Conservation (phyloP, 2,329 filamentous ascomycete genomes). For the Cercospora zeae-maydis region DNA sequence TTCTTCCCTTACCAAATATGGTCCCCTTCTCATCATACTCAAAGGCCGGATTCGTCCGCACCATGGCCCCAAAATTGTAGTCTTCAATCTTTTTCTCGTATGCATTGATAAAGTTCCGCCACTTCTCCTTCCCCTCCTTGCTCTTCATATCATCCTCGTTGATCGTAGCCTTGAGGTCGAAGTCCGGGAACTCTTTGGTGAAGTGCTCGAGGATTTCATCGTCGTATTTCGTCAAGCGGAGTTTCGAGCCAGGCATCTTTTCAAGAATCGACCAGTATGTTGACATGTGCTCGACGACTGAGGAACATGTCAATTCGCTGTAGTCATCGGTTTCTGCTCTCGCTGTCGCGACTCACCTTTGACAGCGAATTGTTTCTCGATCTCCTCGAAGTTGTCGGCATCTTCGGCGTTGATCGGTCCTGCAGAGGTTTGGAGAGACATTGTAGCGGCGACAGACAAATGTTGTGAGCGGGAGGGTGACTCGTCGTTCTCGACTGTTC, state of each 20-base stretch:
- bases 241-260: slow-evolving; percentile 78
- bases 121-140: slow-evolving; percentile 87
- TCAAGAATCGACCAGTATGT: slow-evolving; percentile 97
- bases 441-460: neutral
- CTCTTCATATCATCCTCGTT: slow-evolving; percentile 97
- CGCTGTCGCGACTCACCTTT: slow-evolving; percentile 59
- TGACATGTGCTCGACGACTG: slow-evolving; percentile 87
- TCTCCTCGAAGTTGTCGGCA: slow-evolving; percentile 63
- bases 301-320: neutral
- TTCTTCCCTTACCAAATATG: slow-evolving; percentile 69
- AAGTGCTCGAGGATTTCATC: slow-evolving; percentile 93
- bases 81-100: slow-evolving; percentile 97
- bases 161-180: slow-evolving; percentile 75
- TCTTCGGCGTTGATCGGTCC: slow-evolving; percentile 49
- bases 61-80: slow-evolving; percentile 96
- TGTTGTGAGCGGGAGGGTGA: neutral
- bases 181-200: slow-evolving; percentile 83
- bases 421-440: slow-evolving; percentile 12
- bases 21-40: slow-evolving; percentile 88
- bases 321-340: neutral
- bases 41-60: slow-evolving; percentile 70
- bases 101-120: slow-evolving; percentile 88
- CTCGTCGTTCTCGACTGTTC: neutral
- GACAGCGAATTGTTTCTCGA: slow-evolving; percentile 98
- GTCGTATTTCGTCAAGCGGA: slow-evolving; percentile 90